Conservation (phyloP, 164 flowering plant species). For the Nymphaea colorata region DNA sequence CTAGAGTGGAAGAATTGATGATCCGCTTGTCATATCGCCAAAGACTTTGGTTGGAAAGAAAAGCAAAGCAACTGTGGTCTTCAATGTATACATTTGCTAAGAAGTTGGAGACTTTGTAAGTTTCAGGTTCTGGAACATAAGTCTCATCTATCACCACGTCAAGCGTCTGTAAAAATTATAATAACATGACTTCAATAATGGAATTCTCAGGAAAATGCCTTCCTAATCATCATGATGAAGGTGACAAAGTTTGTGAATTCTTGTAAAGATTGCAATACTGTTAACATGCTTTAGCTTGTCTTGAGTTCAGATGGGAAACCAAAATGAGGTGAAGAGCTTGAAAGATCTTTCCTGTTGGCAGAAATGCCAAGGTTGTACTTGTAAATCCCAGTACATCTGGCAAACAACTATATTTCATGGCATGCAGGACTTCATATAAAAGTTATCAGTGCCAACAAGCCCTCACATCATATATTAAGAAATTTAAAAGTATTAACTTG, state of each 20-base stretch:
- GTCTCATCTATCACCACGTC: conserved; percentile 91
- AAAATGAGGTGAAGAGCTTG: too few species aligned
- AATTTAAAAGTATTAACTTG: neutral
- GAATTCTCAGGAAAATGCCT: too few species aligned
- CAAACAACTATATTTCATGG: neutral
- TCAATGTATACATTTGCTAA: conserved; percentile 44
- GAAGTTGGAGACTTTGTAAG: conserved; percentile 52
- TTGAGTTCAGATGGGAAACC: too few species aligned
- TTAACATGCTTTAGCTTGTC: too few species aligned
- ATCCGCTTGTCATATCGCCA: conserved; percentile 88
- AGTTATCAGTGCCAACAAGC: neutral
- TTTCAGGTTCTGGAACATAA: conserved; percentile 29
- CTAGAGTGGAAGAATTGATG: conserved; percentile 36
- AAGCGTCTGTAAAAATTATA: conserved; percentile 35
- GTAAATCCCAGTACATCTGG: too few species aligned
- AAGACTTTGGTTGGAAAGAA: conserved; percentile 59
- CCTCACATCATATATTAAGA: neutral
- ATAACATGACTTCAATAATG: neutral
- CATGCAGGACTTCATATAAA: neutral
- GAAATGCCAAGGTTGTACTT: too few species aligned
- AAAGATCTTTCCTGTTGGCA: too few species aligned
- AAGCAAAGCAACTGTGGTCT: conserved; percentile 57
- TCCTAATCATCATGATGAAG: too few species aligned
- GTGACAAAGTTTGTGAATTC: too few species aligned
- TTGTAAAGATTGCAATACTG: too few species aligned